A percentile compares a stretch with the other conserved stretches of the same genome.
phyloP scores from a whole-genome alignment of 2,329 filamentous ascomycete genomes.

The Diplocarpon rosae region DNA sequence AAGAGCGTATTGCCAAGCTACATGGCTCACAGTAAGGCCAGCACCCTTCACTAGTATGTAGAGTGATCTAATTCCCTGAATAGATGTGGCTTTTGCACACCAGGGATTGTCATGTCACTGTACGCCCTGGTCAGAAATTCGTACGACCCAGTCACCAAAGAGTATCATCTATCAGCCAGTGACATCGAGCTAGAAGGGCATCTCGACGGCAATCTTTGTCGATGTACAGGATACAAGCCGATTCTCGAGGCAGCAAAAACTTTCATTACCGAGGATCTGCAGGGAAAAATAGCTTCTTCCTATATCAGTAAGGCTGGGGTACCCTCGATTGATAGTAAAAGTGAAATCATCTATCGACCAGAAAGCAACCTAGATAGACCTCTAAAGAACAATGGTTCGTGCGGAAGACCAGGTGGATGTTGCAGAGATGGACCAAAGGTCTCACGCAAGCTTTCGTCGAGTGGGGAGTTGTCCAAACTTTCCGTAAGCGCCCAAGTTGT shows the following conservation, averaged over 20 bases:
- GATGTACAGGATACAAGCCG: conserved; percentile 86
- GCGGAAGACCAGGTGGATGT: conserved; percentile 39
- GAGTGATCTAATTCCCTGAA: background rate
- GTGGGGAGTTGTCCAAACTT: conserved; percentile 5
- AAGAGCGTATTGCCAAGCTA: conserved; percentile 79
- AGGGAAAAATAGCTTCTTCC: conserved; percentile 45
- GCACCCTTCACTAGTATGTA: background rate
- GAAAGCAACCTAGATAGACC: conserved; percentile 9
- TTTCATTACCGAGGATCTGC: conserved; percentile 42
- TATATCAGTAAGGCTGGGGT: conserved; percentile 46
- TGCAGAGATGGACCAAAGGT: conserved; percentile 55
- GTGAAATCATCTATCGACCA: conserved; percentile 15
- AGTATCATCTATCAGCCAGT: conserved; percentile 42
- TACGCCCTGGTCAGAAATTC: conserved; percentile 87
- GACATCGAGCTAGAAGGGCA: conserved; percentile 70
- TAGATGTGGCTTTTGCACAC: conserved; percentile 63
- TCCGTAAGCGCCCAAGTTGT: background rate
- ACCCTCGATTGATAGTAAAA: conserved; percentile 20
- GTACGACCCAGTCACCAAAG: conserved; percentile 40
- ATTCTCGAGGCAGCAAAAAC: conserved; percentile 88
- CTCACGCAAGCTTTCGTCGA: conserved; percentile 16
- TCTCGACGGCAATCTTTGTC: conserved; percentile 88
- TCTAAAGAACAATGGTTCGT: conserved; percentile 11
- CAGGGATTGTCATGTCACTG: conserved; percentile 92
- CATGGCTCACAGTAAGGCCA: conserved; percentile 73